Evolutionary conservation across 2,329 filamentous ascomycete genomes (phyloP).

Genomic region (Alternaria gansuensis): DNA sequence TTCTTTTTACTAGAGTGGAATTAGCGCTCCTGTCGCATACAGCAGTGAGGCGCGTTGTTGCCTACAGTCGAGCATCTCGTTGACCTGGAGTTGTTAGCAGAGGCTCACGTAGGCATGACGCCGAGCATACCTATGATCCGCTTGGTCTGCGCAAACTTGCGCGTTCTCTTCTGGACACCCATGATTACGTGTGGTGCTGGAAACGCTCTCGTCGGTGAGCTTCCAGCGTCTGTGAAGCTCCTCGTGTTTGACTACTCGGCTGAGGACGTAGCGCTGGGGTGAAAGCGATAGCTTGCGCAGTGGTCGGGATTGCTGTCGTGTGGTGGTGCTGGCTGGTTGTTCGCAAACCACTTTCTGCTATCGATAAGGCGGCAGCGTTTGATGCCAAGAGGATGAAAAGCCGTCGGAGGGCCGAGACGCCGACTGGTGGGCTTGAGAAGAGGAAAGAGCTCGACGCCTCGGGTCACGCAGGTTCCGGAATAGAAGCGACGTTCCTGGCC

Average conservation of each 20-base stretch:
- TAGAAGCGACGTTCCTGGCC: conserved; percentile 18
- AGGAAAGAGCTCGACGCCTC: not conserved
- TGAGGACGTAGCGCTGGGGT: not conserved
- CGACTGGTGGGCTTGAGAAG: not conserved
- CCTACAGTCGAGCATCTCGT: conserved; percentile 74
- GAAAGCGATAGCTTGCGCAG: conserved; percentile 12
- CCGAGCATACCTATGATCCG: conserved; percentile 71
- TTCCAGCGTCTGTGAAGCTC: not conserved
- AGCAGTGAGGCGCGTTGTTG: not conserved
- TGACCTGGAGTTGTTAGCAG: conserved; percentile 54
- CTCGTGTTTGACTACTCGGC: not conserved
- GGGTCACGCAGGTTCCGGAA: conserved; percentile 18
- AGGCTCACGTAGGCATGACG: not conserved
- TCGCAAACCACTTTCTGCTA: conserved; percentile 15
- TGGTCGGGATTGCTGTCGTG: not conserved
- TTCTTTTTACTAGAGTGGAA: conserved; percentile 71
- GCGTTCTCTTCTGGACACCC: conserved; percentile 88
- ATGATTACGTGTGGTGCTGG: conserved; percentile 60
- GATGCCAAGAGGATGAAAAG: conserved; percentile 12
- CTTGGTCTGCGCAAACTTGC: conserved; percentile 88
- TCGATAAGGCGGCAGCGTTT: conserved; percentile 16
- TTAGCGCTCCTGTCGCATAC: not conserved
- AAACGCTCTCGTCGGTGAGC: not conserved
- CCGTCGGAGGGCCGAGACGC: conserved; percentile 1
- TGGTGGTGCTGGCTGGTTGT: conserved; percentile 7